Percentiles rank a stretch among this genome's conserved stretches.
phyloP scores from a whole-genome alignment of 768 basidiomycete genomes.

The Butyriboletus loyo region DNA sequence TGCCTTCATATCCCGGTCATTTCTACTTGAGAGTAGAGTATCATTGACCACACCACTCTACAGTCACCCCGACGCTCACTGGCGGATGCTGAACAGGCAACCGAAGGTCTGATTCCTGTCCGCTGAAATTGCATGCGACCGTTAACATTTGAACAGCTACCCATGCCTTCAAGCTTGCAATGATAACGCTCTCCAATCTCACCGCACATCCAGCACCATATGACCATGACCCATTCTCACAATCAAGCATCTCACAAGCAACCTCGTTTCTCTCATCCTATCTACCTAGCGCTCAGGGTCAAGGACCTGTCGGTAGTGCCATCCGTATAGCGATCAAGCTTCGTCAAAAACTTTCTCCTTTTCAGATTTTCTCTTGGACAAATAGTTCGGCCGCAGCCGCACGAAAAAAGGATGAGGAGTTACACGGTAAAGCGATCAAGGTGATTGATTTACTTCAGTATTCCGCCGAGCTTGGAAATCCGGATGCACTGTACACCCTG shows the following conservation, averaged over 20 bases:
- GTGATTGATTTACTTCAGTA: conserved; percentile 78
- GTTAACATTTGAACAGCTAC: conserved; percentile 43
- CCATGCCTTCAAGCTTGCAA: conserved; percentile 74
- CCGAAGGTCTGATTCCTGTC: conserved; percentile 44
- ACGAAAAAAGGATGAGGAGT: conserved; percentile 63
- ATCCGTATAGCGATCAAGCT: conserved; percentile 67
- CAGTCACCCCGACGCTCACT: conserved; percentile 12
- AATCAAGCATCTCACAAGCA: conserved; percentile 38
- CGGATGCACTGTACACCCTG: conserved; percentile 67
- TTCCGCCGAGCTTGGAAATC: conserved; percentile 74
- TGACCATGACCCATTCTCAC: conserved; percentile 46
- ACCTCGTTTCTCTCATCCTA: conserved; percentile 60
- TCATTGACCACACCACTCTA: conserved; percentile 1
- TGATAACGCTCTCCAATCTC: conserved; percentile 62
- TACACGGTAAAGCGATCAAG: conserved; percentile 70
- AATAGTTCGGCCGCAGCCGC: conserved; percentile 41
- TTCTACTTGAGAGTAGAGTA: background rate
- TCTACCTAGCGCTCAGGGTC: conserved; percentile 70
- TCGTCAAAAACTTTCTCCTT: conserved; percentile 54
- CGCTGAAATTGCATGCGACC: background rate
- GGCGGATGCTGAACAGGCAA: conserved; percentile 40
- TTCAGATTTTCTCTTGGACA: conserved; percentile 41
- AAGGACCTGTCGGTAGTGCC: conserved; percentile 70
- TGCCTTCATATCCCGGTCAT: background rate
- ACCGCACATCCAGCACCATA: conserved; percentile 58